Conservation (phyloP, 169 alveolate genomes). For the Besnoitia besnoiti region DNA sequence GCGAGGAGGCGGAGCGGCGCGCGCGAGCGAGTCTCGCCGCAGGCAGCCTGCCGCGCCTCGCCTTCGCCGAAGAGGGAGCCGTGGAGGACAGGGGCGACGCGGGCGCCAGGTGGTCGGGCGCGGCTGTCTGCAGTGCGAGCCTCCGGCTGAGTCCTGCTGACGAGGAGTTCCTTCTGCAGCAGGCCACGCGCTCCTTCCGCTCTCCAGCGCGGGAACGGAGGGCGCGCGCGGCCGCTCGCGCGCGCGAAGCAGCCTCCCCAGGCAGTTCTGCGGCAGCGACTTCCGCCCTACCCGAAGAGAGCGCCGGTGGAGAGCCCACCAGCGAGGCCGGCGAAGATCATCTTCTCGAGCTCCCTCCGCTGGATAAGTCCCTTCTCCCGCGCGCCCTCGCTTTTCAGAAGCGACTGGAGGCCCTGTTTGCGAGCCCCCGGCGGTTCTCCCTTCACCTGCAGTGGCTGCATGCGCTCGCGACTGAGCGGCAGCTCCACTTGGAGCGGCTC, state of each 20-base stretch:
- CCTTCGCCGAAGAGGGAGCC: neutral
- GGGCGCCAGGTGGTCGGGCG: neutral
- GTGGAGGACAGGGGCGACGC: neutral
- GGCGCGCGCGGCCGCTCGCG: neutral
- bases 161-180: neutral
- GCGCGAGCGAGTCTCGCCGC: neutral
- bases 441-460: conserved; percentile 17
- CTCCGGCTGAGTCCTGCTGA: neutral
- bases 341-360: too few species aligned
- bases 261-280: too few species aligned
- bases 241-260: too few species aligned
- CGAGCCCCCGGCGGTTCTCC: neutral
- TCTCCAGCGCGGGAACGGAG: neutral
- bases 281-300: too few species aligned
- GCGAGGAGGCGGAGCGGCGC: neutral
- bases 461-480: neutral
- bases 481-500: neutral
- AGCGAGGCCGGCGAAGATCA: neutral
- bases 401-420: neutral
- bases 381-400: neutral
- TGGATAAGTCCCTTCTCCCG: neutral
- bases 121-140: neutral
- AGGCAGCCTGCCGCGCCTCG: neutral
- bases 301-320: neutral
- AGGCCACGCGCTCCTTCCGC: neutral